Percentiles rank a stretch among this genome's conserved stretches.
These are phyloP conservation scores for Alternaria viburni DNA, from an alignment of 2,329 filamentous ascomycete species.

Conservation along the genomic window DNA sequence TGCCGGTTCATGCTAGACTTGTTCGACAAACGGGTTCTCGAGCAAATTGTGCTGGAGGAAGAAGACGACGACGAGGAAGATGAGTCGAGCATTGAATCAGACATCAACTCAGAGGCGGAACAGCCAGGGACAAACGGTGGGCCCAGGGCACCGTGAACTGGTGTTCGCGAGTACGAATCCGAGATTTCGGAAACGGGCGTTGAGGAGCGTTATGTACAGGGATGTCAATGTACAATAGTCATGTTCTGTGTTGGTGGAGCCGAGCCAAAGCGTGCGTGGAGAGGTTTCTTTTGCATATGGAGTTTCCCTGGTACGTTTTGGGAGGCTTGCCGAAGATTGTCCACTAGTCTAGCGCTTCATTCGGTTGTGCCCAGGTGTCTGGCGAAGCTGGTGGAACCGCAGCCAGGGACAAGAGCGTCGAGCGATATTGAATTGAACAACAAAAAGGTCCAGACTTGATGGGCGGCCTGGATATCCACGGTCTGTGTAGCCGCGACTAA, in stretches of 20 bases:
- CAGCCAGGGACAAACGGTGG: constrained; percentile 23
- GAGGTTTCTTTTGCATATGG: constrained; percentile 28
- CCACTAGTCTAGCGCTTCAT: constrained; percentile 8
- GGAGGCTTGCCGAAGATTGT: constrained; percentile 9
- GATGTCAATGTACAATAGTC: constrained; percentile 14
- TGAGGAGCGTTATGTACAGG: constrained; percentile 19
- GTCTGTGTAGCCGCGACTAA: neutral
- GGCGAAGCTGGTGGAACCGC: constrained; percentile 12
- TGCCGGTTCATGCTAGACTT: constrained; percentile 91
- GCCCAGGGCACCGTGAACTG: constrained; percentile 20
- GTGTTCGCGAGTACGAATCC: constrained; percentile 10
- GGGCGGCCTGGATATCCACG: neutral
- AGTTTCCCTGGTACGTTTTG: constrained; percentile 24
- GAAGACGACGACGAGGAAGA: constrained; percentile 54
- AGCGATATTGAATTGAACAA: neutral
- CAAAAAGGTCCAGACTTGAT: neutral
- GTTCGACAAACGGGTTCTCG: constrained; percentile 88
- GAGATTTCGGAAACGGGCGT: constrained; percentile 15
- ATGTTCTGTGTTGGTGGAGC: constrained; percentile 6
- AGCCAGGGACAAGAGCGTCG: constrained; percentile 3
- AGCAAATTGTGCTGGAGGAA: constrained; percentile 81
- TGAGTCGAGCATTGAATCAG: constrained; percentile 43
- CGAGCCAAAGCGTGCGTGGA: constrained; percentile 19
- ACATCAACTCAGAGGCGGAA: constrained; percentile 40
- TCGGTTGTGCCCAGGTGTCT: constrained; percentile 15